These are phyloP conservation scores for Mortierella sp. DNA, from an alignment of 371 early-diverging fungal species.

Conservation along the genomic window DNA sequence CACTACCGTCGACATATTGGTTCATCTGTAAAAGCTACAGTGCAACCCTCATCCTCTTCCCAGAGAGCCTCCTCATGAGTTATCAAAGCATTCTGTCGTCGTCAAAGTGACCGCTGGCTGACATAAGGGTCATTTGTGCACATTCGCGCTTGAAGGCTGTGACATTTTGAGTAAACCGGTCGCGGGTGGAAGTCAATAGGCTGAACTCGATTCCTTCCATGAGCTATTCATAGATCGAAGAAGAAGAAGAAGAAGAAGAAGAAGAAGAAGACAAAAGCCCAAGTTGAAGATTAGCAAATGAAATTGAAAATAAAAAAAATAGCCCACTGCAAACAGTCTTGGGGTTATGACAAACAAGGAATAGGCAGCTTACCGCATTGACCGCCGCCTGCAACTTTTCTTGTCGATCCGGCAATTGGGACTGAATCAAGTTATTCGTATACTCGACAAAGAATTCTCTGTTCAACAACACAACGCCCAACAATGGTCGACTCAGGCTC, in stretches of 20 bases:
- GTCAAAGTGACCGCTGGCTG: conserved; percentile 8
- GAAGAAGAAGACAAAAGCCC: background rate
- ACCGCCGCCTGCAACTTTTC: conserved; percentile 69
- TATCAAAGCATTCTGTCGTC: conserved; percentile 30
- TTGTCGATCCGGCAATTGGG: conserved; percentile 76
- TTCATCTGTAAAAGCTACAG: too few species aligned
- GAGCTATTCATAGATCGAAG: conserved; percentile 46
- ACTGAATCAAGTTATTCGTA: conserved; percentile 66
- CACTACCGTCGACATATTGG: too few species aligned
- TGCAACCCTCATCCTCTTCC: too few species aligned
- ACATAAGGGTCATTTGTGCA: conserved; percentile 44
- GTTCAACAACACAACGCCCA: conserved; percentile 76
- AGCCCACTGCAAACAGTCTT: too few species aligned
- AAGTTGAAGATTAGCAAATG: background rate
- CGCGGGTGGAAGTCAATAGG: conserved; percentile 73
- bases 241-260: background rate
- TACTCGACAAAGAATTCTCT: conserved; percentile 71
- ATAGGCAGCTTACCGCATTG: conserved; percentile 6
- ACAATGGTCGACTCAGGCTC: conserved; percentile 80
- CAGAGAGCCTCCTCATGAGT: too few species aligned
- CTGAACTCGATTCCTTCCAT: conserved; percentile 77
- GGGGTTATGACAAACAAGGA: too few species aligned
- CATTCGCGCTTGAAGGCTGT: conserved; percentile 73
- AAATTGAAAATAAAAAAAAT: background rate
- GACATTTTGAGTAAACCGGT: conserved; percentile 84